These are phyloP conservation scores for Xylariaceae sp. DNA, from an alignment of 2,329 filamentous ascomycete species.

Conservation along the genomic window DNA sequence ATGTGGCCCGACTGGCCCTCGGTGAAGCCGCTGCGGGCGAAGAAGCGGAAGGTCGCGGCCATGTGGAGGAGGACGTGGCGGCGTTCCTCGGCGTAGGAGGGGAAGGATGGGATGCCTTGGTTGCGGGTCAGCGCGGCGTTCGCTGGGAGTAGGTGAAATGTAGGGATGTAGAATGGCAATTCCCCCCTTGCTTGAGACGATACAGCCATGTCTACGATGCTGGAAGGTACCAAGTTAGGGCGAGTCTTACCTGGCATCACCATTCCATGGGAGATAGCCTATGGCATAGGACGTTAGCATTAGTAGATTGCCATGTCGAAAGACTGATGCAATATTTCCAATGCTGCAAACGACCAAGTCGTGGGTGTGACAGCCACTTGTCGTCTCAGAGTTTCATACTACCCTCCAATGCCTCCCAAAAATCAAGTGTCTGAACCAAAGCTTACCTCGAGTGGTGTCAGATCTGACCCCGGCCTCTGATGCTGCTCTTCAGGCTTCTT, in stretches of 20 bases:
- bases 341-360: too few relatives aligned
- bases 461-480: constrained; percentile 14
- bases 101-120: constrained; percentile 41
- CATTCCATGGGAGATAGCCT: constrained; percentile 33
- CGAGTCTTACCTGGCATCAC: constrained; percentile 24
- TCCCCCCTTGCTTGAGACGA: too few relatives aligned
- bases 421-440: neutral
- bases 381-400: too few relatives aligned
- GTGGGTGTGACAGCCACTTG: too few relatives aligned
- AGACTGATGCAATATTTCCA: too few relatives aligned
- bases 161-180: too few relatives aligned
- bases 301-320: too few relatives aligned
- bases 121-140: neutral
- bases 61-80: constrained; percentile 63
- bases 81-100: constrained; percentile 42
- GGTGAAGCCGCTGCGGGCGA: constrained; percentile 59
- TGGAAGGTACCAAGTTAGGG: too few relatives aligned
- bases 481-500: constrained; percentile 12
- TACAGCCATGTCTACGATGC: too few relatives aligned
- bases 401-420: too few relatives aligned
- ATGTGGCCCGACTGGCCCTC: constrained; percentile 60
- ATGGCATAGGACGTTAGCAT: too few relatives aligned
- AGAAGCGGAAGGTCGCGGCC: constrained; percentile 65
- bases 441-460: constrained; percentile 27
- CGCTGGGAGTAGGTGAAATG: too few relatives aligned